Conservation (phyloP, 345 rosid species). For the Limnanthes douglasii region DNA sequence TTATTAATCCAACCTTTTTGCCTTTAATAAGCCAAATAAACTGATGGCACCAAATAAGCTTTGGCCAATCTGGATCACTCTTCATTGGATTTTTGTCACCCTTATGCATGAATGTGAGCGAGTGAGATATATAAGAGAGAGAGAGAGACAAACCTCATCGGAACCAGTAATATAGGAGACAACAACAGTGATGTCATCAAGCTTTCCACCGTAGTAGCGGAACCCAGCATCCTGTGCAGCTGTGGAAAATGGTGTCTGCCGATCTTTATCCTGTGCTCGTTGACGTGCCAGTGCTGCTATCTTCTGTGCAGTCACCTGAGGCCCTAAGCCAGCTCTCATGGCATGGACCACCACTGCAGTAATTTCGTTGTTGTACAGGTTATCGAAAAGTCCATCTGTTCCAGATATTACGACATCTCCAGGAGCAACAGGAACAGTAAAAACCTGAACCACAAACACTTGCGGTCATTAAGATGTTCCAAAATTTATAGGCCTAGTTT, state of each 20-base stretch:
- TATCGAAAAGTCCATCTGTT: constrained; percentile 93
- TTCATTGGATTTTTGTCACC: too few species aligned
- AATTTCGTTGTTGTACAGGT: constrained; percentile 89
- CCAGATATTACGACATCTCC: constrained; percentile 90
- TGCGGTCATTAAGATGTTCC: constrained; percentile 42
- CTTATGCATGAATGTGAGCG: too few species aligned
- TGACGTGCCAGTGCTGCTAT: constrained; percentile 94
- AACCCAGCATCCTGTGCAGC: constrained; percentile 98
- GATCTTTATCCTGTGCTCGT: constrained; percentile 78
- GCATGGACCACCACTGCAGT: constrained; percentile 96
- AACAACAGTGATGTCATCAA: constrained; percentile 96
- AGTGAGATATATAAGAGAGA: too few species aligned
- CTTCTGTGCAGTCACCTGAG: constrained; percentile 93
- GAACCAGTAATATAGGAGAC: constrained; percentile 61
- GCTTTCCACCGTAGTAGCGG: constrained; percentile 98
- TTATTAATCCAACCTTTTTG: too few species aligned
- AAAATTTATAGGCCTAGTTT: too few species aligned
- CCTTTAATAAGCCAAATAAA: too few species aligned
- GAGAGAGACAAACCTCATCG: too few species aligned
- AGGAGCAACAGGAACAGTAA: constrained; percentile 70
- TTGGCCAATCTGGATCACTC: too few species aligned
- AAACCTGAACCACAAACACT: constrained; percentile 33
- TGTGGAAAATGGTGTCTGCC: constrained; percentile 96
- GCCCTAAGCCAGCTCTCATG: constrained; percentile 70
- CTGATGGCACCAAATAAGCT: too few species aligned